Conservation (phyloP, 208 protist genomes). For the Leishmania mexicana region DNA sequence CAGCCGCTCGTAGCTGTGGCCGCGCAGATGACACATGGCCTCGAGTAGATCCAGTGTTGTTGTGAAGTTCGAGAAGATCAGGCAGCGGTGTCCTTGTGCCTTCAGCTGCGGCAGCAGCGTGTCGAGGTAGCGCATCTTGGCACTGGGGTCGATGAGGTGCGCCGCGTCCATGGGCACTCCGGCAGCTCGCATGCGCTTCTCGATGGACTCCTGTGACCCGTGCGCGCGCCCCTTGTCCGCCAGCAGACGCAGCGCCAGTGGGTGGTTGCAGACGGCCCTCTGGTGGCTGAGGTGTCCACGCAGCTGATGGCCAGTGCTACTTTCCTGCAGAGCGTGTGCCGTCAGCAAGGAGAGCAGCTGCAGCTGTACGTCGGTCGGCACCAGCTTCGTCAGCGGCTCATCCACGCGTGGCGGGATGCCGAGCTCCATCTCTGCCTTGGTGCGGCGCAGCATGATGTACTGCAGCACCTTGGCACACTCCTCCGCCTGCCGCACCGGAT, state of each 20-base stretch:
- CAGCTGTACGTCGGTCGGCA: constrained; percentile 77
- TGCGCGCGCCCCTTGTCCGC: constrained; percentile 39
- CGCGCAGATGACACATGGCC: constrained; percentile 69
- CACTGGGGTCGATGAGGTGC: constrained; percentile 73
- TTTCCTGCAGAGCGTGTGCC: constrained; percentile 52
- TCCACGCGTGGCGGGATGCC: constrained; percentile 96
- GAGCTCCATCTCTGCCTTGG: constrained; percentile 97
- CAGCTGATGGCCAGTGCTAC: constrained; percentile 31
- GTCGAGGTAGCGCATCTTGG: constrained; percentile 95
- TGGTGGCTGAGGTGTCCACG: constrained; percentile 76
- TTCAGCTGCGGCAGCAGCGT: constrained; percentile 88
- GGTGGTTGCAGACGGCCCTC: constrained; percentile 86
- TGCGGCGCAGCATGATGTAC: constrained; percentile 95
- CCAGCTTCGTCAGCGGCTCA: constrained; percentile 65
- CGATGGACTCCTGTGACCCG: constrained; percentile 19
- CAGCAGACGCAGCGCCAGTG: constrained; percentile 74
- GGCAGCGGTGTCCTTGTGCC: constrained; percentile 74
- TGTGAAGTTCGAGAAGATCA: constrained; percentile 94
- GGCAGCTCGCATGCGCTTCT: constrained; percentile 51
- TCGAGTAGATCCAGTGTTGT: constrained; percentile 87
- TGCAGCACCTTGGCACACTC: constrained; percentile 67
- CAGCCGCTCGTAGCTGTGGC: constrained; percentile 83
- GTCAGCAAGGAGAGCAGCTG: constrained; percentile 72
- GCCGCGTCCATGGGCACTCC: constrained; percentile 68
- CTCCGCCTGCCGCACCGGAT: constrained; percentile 67